Base-by-base conservation (phyloP, 768 basidiomycete genomes). In the Lyophyllum decastes region DNA sequence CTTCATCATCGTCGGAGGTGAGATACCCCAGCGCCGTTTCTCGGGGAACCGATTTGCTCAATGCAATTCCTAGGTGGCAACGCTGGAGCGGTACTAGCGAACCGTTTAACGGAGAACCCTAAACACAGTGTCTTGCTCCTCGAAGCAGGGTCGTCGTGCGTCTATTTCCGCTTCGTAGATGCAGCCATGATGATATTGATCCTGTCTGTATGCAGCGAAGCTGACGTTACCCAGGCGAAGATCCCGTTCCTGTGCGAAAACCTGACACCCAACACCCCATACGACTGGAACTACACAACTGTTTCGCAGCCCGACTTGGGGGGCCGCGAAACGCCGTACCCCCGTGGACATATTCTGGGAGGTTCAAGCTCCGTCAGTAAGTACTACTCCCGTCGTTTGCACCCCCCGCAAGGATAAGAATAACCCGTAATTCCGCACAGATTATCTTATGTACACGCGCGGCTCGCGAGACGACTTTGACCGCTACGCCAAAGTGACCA, bases 391-490 rank as follows among this genome's bases (percentile, higher is more conserved):
- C 19, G 4, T 45, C 22, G 2, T 17, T 4, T 19, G n/a, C 19
- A 1, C 27, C 26, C 11, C 21, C 25, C n/a, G n/a, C n/a, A n/a
- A n/a, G n/a, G n/a, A 49, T n/a, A 48, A 5, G 1, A 19, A 14
- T 21, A 22, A 58, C 12, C 41, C 3, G n/a, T n/a, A n/a, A 40
- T 21, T 27, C 17, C 2, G 14, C 9, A n/a, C 4, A 62, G 58
- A 62, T n/a, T 59, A 54, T 49, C 54, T 62, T 4, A 54, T 58
- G 2, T 72, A 68, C 52, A 68, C 64, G 14, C 64, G 71, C 46
- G 71, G 72, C 14, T 62, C 70, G 9, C 53, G 55, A 11, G 70
- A 71, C 16, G 73, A 74, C 47, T 74, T 61, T n/a, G 64, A 74
- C 53, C 61, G 63, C 6, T 70, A 61, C 21, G 72, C 73, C 8